A percentile compares a stretch with the other conserved stretches of the same genome.
Evolutionary conservation across 2,329 filamentous ascomycete species (phyloP).

Genomic region (Lasiodiplodia gonubiensis): DNA sequence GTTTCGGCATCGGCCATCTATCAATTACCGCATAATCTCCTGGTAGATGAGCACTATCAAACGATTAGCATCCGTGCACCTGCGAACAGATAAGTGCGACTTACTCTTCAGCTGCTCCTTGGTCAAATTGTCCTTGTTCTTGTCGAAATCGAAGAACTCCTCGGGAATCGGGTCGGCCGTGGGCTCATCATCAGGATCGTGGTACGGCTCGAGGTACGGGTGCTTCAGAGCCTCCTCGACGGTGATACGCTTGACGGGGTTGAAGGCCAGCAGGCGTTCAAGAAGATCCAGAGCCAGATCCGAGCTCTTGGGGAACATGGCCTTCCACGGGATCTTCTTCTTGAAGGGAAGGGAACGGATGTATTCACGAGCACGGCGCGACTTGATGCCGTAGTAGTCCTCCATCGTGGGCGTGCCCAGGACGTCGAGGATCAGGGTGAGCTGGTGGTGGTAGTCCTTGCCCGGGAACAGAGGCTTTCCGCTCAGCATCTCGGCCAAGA

Average conservation of each 20-base stretch:
- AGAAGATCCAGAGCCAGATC: conserved; percentile 91
- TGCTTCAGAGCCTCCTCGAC: conserved; percentile 97
- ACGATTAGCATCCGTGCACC: conserved; percentile 33
- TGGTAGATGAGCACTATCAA: conserved; percentile 81
- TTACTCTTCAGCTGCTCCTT: conserved; percentile 96
- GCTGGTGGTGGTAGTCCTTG: conserved; percentile 98
- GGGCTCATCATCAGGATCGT: conserved; percentile 97
- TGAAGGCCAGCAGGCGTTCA: conserved; percentile 96
- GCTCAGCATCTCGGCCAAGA: conserved; percentile 97
- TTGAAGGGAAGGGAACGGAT: conserved; percentile 98
- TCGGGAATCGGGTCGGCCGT: conserved; percentile 96
- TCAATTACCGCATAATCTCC: conserved; percentile 80
- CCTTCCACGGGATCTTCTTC: conserved; percentile 99
- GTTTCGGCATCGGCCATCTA: conserved; percentile 1
- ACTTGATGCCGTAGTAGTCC: conserved; percentile 99
- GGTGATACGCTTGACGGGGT: conserved; percentile 97
- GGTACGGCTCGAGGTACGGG: conserved; percentile 97
- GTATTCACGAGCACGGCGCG: conserved; percentile 93
- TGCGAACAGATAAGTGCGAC: conserved; percentile 34
- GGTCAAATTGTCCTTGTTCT: conserved; percentile 98
- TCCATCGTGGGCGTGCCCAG: conserved; percentile 99
- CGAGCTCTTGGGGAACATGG: conserved; percentile 99
- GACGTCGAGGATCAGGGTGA: conserved; percentile 95
- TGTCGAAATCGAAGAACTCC: conserved; percentile 99
- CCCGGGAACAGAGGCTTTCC: conserved; percentile 98